Evolutionary conservation across 257 asterid genomes (phyloP), one percentile per base, ranked within the genome.

Genomic region (Pogostemon cablin): DNA sequence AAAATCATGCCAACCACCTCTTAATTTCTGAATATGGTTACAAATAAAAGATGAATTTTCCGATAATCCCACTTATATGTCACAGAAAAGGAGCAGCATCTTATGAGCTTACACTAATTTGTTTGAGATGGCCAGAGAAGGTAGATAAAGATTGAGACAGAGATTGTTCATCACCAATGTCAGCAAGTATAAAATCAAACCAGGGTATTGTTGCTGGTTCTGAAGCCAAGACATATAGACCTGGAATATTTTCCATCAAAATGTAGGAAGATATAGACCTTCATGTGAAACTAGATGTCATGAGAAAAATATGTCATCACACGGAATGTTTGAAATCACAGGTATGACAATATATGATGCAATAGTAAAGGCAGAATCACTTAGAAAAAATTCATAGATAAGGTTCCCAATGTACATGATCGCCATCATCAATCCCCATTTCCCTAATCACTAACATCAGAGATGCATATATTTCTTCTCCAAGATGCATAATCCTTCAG

Each of bases 101-200:
- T 61, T 60, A 71, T 57, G 75, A 78, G 80, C 99, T 82, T 87
- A 95, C 99, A 71, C 93, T 86, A 64, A 95, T 95, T 87, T 87
- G 99, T 80, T 89, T 95, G 82, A 95, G 86, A 84, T 95, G 99
- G 76, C 98, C 98, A 46, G 99, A 89, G 81, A 95, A 95, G 78
- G 99, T 95, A 72, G 99, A 95, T 78, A 95, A 76, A 65, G 99
- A 95, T 71, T 95, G 99, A 69, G 96, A 85, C 72, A 95, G 81
- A 73, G 98, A 95, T 71, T 95, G 99, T 65, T 95, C 99, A 70
- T 95, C 99, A 56, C 99, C 99, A 70, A 95, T 95, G 82, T 95
- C 99, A 70, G 98, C 99, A 71, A 87, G 91, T 75, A 95, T 89
- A 89, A 67, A 84, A 83, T 95, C 98, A 81, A 92, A 91, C 99